A percentile compares a stretch with the other conserved stretches of the same genome.
These are phyloP conservation scores for Elaeis oleifera DNA, from an alignment of 202 grass and related monocot species.

Conservation along the genomic window DNA sequence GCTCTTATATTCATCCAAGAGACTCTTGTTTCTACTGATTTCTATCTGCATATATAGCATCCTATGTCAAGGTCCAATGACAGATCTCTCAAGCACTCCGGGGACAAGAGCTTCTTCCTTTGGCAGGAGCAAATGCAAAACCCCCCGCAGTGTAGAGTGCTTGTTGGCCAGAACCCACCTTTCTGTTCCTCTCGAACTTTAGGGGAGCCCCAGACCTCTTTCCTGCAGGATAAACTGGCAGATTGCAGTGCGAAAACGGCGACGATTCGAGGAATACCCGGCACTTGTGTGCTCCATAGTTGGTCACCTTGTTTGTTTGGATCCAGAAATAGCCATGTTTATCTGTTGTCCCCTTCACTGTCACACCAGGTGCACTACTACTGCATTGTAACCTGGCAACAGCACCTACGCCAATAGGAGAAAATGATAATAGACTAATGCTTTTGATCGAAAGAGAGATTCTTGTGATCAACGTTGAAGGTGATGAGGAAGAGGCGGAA, in stretches of 20 bases:
- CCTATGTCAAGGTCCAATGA: not conserved
- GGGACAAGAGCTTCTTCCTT: no score
- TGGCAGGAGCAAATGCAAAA: conserved; percentile 38
- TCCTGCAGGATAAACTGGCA: conserved; percentile 12
- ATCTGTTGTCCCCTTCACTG: conserved; percentile 26
- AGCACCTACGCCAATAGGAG: conserved; percentile 22
- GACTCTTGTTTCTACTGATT: no score
- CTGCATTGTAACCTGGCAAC: conserved; percentile 36
- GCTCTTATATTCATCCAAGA: no score
- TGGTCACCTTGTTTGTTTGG: conserved; percentile 34
- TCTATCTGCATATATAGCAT: no score
- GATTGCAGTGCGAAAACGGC: conserved; percentile 27
- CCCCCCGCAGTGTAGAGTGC: conserved; percentile 30
- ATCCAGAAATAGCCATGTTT: conserved; percentile 48
- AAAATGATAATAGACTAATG: not conserved
- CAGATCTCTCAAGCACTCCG: no score
- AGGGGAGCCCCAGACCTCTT: conserved; percentile 22
- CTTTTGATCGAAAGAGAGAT: no score
- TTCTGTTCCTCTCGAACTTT: conserved; percentile 35
- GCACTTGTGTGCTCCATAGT: conserved; percentile 43
- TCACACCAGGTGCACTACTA: conserved; percentile 14
- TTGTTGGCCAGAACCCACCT: conserved; percentile 28
- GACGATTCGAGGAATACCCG: conserved; percentile 38
- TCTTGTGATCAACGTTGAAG: conserved; percentile 15
- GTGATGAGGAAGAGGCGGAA: conserved; percentile 27